Conservation (phyloP, 2,329 filamentous ascomycete genomes). For the Bipolaris bicolor region DNA sequence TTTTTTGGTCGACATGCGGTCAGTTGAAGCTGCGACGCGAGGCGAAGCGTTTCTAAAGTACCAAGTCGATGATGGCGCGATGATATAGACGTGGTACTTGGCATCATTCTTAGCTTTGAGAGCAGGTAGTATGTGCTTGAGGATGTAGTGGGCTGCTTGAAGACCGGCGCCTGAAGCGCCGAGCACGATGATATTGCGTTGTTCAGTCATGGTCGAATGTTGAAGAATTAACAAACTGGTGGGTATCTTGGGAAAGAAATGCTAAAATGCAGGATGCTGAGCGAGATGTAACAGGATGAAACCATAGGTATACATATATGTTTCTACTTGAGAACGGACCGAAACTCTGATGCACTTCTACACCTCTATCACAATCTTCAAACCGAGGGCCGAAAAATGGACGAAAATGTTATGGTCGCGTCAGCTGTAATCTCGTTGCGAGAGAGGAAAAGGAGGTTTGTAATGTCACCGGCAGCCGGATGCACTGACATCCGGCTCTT, state of each 20-base stretch:
- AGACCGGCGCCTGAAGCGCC: constrained; percentile 42
- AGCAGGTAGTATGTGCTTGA: constrained; percentile 45
- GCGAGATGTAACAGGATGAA: neutral
- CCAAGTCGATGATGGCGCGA: constrained; percentile 61
- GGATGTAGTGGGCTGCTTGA: constrained; percentile 42
- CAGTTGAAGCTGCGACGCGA: constrained; percentile 58
- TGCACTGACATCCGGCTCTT: neutral
- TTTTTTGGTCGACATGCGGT: constrained; percentile 55
- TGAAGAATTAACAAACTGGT: neutral
- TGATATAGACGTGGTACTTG: constrained; percentile 59
- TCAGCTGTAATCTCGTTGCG: neutral
- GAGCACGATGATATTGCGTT: constrained; percentile 46
- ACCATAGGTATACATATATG: constrained; percentile 8
- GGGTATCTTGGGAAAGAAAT: neutral
- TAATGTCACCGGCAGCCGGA: constrained; percentile 7
- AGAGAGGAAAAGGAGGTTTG: constrained; percentile 5
- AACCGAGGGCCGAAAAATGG: neutral
- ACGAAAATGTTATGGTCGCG: neutral
- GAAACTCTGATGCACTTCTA: neutral
- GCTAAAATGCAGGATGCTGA: neutral
- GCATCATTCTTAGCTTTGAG: constrained; percentile 39
- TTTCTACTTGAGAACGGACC: neutral
- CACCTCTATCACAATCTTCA: neutral
- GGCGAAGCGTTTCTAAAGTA: constrained; percentile 62
- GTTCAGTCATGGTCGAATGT: constrained; percentile 33